Evolutionary conservation across 2,329 filamentous ascomycete genomes (phyloP).

Genomic region (Zymoseptoria tritici): DNA sequence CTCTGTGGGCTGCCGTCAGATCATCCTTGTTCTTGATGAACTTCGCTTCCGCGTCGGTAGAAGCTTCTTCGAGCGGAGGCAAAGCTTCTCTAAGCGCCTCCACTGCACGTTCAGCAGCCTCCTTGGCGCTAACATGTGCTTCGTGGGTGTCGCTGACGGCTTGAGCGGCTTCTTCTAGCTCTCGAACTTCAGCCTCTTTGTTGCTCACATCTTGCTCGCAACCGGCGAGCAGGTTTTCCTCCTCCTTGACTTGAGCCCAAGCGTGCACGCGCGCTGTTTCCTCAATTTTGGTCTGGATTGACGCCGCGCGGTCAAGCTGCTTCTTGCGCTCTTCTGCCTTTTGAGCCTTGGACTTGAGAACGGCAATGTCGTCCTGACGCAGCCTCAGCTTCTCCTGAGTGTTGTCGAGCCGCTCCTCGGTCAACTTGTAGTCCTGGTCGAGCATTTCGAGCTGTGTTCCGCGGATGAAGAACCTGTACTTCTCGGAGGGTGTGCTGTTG

Average conservation of each 20-base stretch:
- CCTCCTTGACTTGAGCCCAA: slow-evolving; percentile 80
- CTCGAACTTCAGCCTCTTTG: slow-evolving; percentile 40
- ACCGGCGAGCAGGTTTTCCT: slow-evolving; percentile 47
- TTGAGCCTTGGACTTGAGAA: slow-evolving; percentile 51
- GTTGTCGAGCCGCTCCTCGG: slow-evolving; percentile 69
- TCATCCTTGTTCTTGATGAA: slow-evolving; percentile 35
- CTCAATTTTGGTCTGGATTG: slow-evolving; percentile 54
- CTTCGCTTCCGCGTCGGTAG: slow-evolving; percentile 44
- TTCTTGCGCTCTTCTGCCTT: slow-evolving; percentile 59
- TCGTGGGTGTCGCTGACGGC: slow-evolving; percentile 37
- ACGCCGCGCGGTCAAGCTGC: slow-evolving; percentile 57
- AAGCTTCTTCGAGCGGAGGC: slow-evolving; percentile 40
- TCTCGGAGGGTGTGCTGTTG: slow-evolving; percentile 69
- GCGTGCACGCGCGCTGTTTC: slow-evolving; percentile 60
- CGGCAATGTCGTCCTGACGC: slow-evolving; percentile 56
- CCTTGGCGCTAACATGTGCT: slow-evolving; percentile 35
- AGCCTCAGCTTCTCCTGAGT: slow-evolving; percentile 57
- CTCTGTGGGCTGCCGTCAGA: slow-evolving; percentile 29
- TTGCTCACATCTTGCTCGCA: slow-evolving; percentile 24
- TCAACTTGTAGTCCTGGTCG: slow-evolving; percentile 80
- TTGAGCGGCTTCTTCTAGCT: slow-evolving; percentile 38
- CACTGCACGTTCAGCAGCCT: slow-evolving; percentile 31
- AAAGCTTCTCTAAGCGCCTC: slow-evolving; percentile 31
- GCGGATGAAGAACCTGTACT: slow-evolving; percentile 94
- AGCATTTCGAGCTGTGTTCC: slow-evolving; percentile 90